Percentiles rank a stretch among this genome's conserved stretches.
Conservation (phyloP, 805 yeast species). For the Komagataella mondaviorum region DNA sequence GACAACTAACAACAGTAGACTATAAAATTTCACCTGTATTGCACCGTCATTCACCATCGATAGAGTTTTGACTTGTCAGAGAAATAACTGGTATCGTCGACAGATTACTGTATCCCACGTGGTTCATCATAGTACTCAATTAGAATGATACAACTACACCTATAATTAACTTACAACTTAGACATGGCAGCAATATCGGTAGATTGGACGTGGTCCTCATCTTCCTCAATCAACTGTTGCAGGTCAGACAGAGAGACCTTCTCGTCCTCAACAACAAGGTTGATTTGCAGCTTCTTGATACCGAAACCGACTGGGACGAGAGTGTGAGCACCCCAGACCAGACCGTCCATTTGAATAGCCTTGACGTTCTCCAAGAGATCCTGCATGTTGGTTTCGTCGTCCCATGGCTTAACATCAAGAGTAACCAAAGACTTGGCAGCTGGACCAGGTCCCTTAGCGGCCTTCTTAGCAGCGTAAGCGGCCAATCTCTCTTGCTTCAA, state of each 20-base stretch:
- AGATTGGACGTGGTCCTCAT: slow-evolving; percentile 99
- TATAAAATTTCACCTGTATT: too few species aligned
- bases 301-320: slow-evolving; percentile 98
- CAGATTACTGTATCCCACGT: background rate
- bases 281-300: slow-evolving; percentile 97
- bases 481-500: slow-evolving; percentile 96
- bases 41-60: too few species aligned
- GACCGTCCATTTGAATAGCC: slow-evolving; percentile 81
- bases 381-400: slow-evolving; percentile 95
- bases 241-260: slow-evolving; percentile 89
- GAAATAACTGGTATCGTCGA: too few species aligned
- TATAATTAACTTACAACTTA: slow-evolving; percentile 56
- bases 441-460: slow-evolving; percentile 93
- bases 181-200: slow-evolving; percentile 98
- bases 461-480: slow-evolving; percentile 95
- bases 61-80: too few species aligned
- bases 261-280: slow-evolving; percentile 95
- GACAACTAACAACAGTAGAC: too few species aligned
- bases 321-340: slow-evolving; percentile 96
- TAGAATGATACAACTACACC: background rate
- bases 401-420: slow-evolving; percentile 99
- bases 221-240: slow-evolving; percentile 67
- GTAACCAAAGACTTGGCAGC: slow-evolving; percentile 98
- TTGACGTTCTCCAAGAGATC: slow-evolving; percentile 79
- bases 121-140: background rate